Evolutionary conservation across 1,284 basidiomycete genomes (phyloP).

Genomic region (Malassezia slooffiae): DNA sequence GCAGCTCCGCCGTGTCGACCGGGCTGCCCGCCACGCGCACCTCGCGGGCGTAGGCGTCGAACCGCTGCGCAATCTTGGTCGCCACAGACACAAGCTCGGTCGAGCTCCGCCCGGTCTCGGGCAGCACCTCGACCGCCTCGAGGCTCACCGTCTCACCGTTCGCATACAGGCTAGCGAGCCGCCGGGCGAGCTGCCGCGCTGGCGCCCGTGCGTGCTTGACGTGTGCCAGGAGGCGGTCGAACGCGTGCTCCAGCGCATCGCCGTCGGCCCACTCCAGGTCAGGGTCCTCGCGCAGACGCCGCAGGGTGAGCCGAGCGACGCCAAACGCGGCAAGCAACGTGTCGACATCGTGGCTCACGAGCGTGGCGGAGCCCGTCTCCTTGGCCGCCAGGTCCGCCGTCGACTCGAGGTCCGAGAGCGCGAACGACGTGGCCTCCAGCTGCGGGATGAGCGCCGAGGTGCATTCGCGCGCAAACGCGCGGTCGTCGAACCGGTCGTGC

Average conservation of each 20-base stretch:
- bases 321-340: conserved; percentile 38
- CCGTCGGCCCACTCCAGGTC: conserved; percentile 13
- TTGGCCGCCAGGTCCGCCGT: conserved; percentile 37
- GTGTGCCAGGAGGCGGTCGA: conserved; percentile 25
- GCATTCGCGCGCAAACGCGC: conserved; percentile 79
- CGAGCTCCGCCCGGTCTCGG: conserved; percentile 27
- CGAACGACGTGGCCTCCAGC: conserved; percentile 31
- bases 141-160: conserved; percentile 35
- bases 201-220: conserved; percentile 33
- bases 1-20: conserved; percentile 19
- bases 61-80: conserved; percentile 18
- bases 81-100: conserved; percentile 34
- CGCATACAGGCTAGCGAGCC: conserved; percentile 28
- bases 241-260: conserved; percentile 1
- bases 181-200: conserved; percentile 34
- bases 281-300: conserved; percentile 24
- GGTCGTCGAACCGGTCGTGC: conserved; percentile 50
- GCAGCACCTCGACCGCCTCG: conserved; percentile 30
- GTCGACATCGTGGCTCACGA: conserved; percentile 42
- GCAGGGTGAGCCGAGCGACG: conserved; percentile 29
- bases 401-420: conserved; percentile 56
- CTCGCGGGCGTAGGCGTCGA: conserved; percentile 22
- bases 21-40: conserved; percentile 21
- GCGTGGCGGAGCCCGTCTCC: conserved; percentile 35
- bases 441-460: conserved; percentile 50